Evolutionary conservation across 768 basidiomycete species (phyloP).

Genomic region (Cantharellus cinnabarinus): DNA sequence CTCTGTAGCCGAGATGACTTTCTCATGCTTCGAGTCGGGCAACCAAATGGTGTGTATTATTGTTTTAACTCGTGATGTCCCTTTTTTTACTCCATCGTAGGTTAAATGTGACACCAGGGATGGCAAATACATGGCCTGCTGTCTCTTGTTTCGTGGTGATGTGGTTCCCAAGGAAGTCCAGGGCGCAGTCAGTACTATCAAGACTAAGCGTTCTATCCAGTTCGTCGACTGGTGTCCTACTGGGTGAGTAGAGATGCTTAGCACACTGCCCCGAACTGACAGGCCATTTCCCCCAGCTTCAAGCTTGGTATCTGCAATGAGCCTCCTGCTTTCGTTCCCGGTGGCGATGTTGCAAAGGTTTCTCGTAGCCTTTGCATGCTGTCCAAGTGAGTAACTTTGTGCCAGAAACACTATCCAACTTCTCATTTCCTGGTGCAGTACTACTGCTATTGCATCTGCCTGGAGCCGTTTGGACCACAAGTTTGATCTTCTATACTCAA

Average conservation of each 20-base stretch:
- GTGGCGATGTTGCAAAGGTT: slow-evolving; percentile 87
- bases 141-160: slow-evolving; percentile 83
- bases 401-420: not conserved
- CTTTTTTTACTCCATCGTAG: slow-evolving; percentile 11
- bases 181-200: slow-evolving; percentile 79
- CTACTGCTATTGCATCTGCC: slow-evolving; percentile 81
- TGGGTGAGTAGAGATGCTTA: slow-evolving; percentile 27
- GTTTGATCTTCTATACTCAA: slow-evolving; percentile 96
- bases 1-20: slow-evolving; percentile 95
- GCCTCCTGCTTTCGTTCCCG: slow-evolving; percentile 75
- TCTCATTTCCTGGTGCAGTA: slow-evolving; percentile 25
- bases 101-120: slow-evolving; percentile 87
- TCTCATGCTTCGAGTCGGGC: slow-evolving; percentile 89
- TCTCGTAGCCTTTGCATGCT: slow-evolving; percentile 94
- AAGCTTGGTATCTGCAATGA: slow-evolving; percentile 95
- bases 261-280: not conserved
- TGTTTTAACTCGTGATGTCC: slow-evolving; percentile 11
- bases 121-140: slow-evolving; percentile 98
- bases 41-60: slow-evolving; percentile 59
- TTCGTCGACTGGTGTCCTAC: slow-evolving; percentile 98
- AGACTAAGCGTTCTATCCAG: slow-evolving; percentile 94
- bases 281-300: slow-evolving; percentile 16
- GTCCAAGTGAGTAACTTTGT: slow-evolving; percentile 38
- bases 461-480: slow-evolving; percentile 95
- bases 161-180: slow-evolving; percentile 94